Conservation (phyloP, 371 early-diverging fungal genomes). For the Mucor piriformis region DNA sequence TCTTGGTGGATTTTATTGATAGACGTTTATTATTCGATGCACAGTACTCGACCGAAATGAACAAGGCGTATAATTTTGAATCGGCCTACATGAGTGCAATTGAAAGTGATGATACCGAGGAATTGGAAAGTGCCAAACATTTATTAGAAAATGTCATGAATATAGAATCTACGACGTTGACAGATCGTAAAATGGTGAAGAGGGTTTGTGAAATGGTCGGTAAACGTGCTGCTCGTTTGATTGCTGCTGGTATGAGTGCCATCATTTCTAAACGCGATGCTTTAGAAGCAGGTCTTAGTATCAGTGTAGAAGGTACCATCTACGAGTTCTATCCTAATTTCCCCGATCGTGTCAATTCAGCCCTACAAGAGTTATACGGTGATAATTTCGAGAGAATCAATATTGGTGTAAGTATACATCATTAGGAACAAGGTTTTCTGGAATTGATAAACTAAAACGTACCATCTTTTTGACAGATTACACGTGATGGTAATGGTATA, state of each 20-base stretch:
- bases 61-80: constrained; percentile 78
- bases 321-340: constrained; percentile 87
- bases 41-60: constrained; percentile 64
- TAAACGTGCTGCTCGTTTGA: constrained; percentile 83
- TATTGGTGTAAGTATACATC: constrained; percentile 36
- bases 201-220: constrained; percentile 82
- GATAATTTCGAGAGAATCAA: constrained; percentile 55
- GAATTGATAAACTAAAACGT: neutral
- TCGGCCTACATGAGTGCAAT: constrained; percentile 90
- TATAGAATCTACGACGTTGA: constrained; percentile 67
- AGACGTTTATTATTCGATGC: constrained; percentile 80
- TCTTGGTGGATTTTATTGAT: constrained; percentile 76
- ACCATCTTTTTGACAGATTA: constrained; percentile 23
- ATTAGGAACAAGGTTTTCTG: neutral
- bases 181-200: constrained; percentile 82
- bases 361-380: constrained; percentile 75
- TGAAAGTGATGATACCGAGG: constrained; percentile 72
- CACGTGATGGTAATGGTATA: constrained; percentile 74
- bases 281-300: constrained; percentile 59
- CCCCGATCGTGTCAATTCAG: constrained; percentile 71
- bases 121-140: constrained; percentile 69
- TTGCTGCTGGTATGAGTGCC: constrained; percentile 87
- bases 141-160: constrained; percentile 78
- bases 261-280: constrained; percentile 66
- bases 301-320: constrained; percentile 87